Evolutionary conservation across 805 yeast species (phyloP), one percentile per base, ranked within the genome.

Genomic region (Wickerhamiella australiensis): DNA sequence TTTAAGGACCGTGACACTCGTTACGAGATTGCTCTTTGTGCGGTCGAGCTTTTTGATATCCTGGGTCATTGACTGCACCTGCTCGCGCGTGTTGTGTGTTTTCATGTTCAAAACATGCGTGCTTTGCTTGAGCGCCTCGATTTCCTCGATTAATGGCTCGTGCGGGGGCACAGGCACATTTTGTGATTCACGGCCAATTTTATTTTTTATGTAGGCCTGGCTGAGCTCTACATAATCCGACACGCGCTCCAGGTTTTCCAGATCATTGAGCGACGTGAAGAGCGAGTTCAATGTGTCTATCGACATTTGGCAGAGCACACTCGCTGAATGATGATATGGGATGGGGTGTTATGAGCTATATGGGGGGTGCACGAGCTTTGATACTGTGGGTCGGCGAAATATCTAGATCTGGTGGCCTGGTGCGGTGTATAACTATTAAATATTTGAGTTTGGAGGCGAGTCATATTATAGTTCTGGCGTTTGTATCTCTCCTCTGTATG

Each of bases 1-100:
- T 59, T 90, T 85, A 56, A 90, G 70, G 33, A 87, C 79, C 1
- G 94, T 85, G 84, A 92, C 85, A 9, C 92, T 78, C 23, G 78
- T 71, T 1, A 86, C 88, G 45, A 92, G 68, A 63, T 92, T 92
- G 61, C 77, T 78, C 68, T 92, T 92, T 31, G 88, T 80, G 46
- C 76, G 77, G 64, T 92, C 97, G 52, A 92, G 70, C 20, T 73
- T 68, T 56, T 85, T 82, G 53, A 92, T 87, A 36, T 80, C 82
- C 3, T 76, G 71, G 0, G 96, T 90, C 76, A 86, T 82, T 5
- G 31, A 27, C 23, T 52, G 46, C 23, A 59, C 60, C 20, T 50
- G 52, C 15, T 26, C 49, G 17, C 59, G 56, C 8, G 59, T 54
- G n/a, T 31, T 31, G 2, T 31, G 36, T 27, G 61, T 61, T 4